Evolutionary conservation across 768 basidiomycete genomes (phyloP).

Genomic region (Naganishia antarctica): DNA sequence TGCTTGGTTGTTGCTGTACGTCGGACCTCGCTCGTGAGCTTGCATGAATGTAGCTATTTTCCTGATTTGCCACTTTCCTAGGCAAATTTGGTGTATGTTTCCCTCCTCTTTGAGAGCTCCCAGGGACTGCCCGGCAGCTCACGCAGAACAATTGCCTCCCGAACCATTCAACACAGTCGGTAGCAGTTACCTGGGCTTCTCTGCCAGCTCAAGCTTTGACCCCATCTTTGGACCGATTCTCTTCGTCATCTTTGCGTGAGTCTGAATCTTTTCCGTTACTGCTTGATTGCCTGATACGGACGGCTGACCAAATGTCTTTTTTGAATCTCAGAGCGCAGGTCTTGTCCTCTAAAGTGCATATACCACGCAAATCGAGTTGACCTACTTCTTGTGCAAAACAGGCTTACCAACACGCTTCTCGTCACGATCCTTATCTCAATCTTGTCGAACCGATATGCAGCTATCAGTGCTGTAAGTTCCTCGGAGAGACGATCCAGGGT

Average conservation of each 20-base stretch:
- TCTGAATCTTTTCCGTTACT: neutral
- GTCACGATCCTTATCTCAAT: conserved; percentile 72
- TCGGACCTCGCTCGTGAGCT: too few relatives aligned
- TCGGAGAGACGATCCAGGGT: too few relatives aligned
- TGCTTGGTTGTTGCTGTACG: conserved; percentile 48
- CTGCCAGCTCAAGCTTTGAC: conserved; percentile 44
- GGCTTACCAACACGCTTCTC: conserved; percentile 44
- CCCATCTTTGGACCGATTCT: conserved; percentile 48
- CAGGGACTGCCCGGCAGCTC: too few relatives aligned
- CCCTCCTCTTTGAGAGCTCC: neutral
- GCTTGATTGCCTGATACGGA: too few relatives aligned
- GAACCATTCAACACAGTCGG: too few relatives aligned
- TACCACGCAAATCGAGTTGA: neutral
- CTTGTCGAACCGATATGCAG: conserved; percentile 80
- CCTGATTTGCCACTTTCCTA: neutral
- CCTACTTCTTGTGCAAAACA: neutral
- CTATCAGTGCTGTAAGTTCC: conserved; percentile 60
- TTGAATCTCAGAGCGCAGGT: too few relatives aligned
- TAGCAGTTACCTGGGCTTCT: conserved; percentile 37
- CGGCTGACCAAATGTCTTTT: too few relatives aligned
- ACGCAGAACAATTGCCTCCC: too few relatives aligned
- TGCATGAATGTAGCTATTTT: too few relatives aligned
- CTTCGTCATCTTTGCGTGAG: conserved; percentile 47
- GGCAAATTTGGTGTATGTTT: conserved; percentile 29
- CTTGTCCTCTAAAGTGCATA: neutral